Evolutionary conservation across 2,329 filamentous ascomycete genomes (phyloP), one percentile per base, ranked within the genome.

Genomic region (Penicillium frequentans): DNA sequence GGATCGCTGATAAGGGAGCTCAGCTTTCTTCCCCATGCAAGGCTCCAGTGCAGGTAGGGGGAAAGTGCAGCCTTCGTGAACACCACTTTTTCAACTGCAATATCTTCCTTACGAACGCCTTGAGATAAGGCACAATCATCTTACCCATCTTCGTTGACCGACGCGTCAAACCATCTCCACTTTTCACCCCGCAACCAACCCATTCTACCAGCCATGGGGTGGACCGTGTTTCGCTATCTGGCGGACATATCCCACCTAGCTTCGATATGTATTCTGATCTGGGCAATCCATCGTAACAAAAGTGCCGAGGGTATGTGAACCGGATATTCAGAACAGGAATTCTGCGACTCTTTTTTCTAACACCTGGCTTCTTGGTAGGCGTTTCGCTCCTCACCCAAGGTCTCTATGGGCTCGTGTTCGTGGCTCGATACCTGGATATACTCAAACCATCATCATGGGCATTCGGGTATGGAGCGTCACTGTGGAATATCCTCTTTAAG

Each of bases 201-300:
- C 33, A 54, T 49, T 47, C 47, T 45, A 48, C 39, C 46, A 21
- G 44, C 35, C 48, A 68, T 61, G 51, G 62, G 21, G 29, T 66
- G 61, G 59, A 78, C 76, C 56, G 65, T 82, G 58, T 88, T 96
- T 77, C 90, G 91, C 69, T 84, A 96, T 69, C 74, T 91, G 68
- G 93, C 86, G 72, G 93, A 98, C 74, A 76, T 93, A 67, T 91
- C 90, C 68, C 93, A 98, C 73, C 85, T 91, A 46, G 81, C 86
- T 49, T 95, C 92, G 56, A 97, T 96, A 83, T 86, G 88, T 73
- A 95, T 97, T 71, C 83, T 97, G 67, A 91, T 97, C 77, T 90
- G 88, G 79, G 87, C 92, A 54, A 96, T 97, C 68, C 91, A 96
- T 77, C 85, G 85, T 64, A 96, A 97, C 72, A 85, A 85, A 70